Conservation (phyloP, 2,329 filamentous ascomycete genomes). For the Neonectria ditissima region DNA sequence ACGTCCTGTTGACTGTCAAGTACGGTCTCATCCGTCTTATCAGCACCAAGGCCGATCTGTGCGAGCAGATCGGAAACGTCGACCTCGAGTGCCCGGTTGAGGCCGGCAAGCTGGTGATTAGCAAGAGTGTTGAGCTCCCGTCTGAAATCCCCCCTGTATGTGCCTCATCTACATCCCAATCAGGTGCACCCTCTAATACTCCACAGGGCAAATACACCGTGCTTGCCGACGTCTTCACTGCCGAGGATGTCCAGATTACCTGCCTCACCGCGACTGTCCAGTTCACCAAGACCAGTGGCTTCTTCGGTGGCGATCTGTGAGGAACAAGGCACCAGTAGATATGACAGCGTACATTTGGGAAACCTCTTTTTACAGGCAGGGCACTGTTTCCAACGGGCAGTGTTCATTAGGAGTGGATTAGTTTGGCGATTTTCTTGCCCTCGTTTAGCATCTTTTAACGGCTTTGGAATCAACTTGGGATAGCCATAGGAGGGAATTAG, state of each 20-base stretch:
- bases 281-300: slow-evolving; percentile 60
- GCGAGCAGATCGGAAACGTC: slow-evolving; percentile 88
- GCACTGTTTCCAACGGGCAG: slow-evolving; percentile 35
- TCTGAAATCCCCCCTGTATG: slow-evolving; percentile 88
- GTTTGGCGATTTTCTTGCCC: slow-evolving; percentile 39
- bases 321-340: background rate
- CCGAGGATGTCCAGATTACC: slow-evolving; percentile 80
- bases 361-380: slow-evolving; percentile 22
- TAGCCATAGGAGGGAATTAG: slow-evolving; percentile 29
- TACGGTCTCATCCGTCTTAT: slow-evolving; percentile 94
- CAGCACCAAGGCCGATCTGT: slow-evolving; percentile 83
- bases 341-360: slow-evolving; percentile 10
- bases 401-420: slow-evolving; percentile 23
- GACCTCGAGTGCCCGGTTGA: slow-evolving; percentile 90
- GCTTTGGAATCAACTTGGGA: slow-evolving; percentile 40
- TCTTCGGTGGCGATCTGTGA: slow-evolving; percentile 58
- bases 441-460: slow-evolving; percentile 38
- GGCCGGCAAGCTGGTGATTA: slow-evolving; percentile 78
- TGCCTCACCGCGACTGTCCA: slow-evolving; percentile 82
- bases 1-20: slow-evolving; percentile 87
- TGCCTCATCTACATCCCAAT: slow-evolving; percentile 35
- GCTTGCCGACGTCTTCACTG: slow-evolving; percentile 83
- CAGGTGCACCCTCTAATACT: slow-evolving; percentile 34
- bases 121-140: slow-evolving; percentile 87
- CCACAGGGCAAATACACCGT: slow-evolving; percentile 89